Percentiles rank a stretch among this genome's conserved stretches.
Evolutionary conservation across 2,329 filamentous ascomycete species (phyloP).

Genomic region (Beauveria asiatica): DNA sequence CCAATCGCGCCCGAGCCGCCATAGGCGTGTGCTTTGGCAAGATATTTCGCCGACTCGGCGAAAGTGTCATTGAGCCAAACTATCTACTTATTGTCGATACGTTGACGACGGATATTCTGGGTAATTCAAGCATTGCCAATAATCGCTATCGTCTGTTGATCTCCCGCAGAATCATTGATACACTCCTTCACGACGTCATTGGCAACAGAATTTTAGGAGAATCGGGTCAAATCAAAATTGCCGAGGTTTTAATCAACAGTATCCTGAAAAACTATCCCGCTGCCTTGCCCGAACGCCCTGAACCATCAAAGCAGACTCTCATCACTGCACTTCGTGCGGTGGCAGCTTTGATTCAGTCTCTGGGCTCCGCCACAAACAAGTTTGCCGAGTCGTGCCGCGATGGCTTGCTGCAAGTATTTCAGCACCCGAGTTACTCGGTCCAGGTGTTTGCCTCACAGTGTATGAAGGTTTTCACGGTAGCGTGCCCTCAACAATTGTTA

Average conservation of each 20-base stretch:
- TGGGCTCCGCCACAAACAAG: conserved; percentile 72
- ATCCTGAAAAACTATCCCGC: conserved; percentile 93
- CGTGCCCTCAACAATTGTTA: conserved; percentile 84
- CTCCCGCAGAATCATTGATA: conserved; percentile 75
- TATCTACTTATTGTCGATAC: conserved; percentile 77
- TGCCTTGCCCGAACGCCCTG: conserved; percentile 73
- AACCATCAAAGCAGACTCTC: conserved; percentile 81
- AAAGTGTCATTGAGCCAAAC: conserved; percentile 72
- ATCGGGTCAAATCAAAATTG: conserved; percentile 76
- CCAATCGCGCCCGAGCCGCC: conserved; percentile 71
- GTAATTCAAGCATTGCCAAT: conserved; percentile 63
- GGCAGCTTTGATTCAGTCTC: conserved; percentile 64
- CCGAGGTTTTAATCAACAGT: conserved; percentile 74
- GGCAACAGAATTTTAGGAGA: conserved; percentile 78
- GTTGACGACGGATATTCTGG: conserved; percentile 71
- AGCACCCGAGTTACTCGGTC: conserved; percentile 93
- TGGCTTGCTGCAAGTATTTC: conserved; percentile 77
- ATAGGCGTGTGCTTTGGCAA: conserved; percentile 83
- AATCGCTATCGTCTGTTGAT: conserved; percentile 84
- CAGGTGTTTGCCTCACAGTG: conserved; percentile 85
- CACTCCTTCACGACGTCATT: conserved; percentile 75
- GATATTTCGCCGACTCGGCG: conserved; percentile 68
- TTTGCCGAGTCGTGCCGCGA: conserved; percentile 82
- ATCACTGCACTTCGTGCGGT: conserved; percentile 72
- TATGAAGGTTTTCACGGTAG: conserved; percentile 77